A percentile compares a stretch with the other conserved stretches of the same genome.
phyloP scores from a whole-genome alignment of 2,329 filamentous ascomycete genomes.

The Alternaria brassicicola region DNA sequence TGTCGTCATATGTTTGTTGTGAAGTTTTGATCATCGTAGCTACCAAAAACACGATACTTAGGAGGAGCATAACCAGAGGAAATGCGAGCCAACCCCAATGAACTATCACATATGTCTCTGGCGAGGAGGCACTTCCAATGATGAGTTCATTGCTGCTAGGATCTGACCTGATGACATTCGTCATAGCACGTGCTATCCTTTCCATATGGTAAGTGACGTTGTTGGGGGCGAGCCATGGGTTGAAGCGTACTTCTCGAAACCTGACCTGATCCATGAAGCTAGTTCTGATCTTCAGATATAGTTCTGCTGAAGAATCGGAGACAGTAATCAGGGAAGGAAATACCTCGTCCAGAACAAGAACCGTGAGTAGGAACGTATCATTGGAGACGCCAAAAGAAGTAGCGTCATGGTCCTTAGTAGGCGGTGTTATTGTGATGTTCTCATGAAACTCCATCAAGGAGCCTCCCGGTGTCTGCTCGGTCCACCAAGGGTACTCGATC shows the following conservation, averaged over 20 bases:
- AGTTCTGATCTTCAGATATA: conserved; percentile 3
- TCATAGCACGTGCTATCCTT: conserved; percentile 25
- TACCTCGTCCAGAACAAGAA: conserved; percentile 8
- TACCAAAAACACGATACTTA: conserved; percentile 31
- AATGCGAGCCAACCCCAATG: conserved; percentile 42
- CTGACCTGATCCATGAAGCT: neutral
- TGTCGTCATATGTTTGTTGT: neutral
- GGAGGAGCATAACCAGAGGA: conserved; percentile 28
- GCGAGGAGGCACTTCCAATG: neutral
- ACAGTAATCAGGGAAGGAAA: conserved; percentile 18
- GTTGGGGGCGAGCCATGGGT: conserved; percentile 27
- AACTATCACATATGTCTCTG: conserved; percentile 19
- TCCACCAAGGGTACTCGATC: conserved; percentile 5
- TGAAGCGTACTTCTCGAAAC: conserved; percentile 9
- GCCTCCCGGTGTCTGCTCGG: neutral
- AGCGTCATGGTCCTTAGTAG: neutral
- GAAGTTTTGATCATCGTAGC: conserved; percentile 36
- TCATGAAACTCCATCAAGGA: neutral
- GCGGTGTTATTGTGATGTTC: conserved; percentile 15
- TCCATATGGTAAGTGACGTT: conserved; percentile 32
- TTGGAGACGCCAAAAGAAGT: conserved; percentile 14
- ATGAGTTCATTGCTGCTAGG: conserved; percentile 15
- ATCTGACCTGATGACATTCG: conserved; percentile 15
- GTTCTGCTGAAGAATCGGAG: neutral
- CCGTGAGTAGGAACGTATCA: neutral